These are phyloP conservation scores for Physaria fendleri DNA, from an alignment of 345 rosid genomes.

Conservation along the genomic window DNA sequence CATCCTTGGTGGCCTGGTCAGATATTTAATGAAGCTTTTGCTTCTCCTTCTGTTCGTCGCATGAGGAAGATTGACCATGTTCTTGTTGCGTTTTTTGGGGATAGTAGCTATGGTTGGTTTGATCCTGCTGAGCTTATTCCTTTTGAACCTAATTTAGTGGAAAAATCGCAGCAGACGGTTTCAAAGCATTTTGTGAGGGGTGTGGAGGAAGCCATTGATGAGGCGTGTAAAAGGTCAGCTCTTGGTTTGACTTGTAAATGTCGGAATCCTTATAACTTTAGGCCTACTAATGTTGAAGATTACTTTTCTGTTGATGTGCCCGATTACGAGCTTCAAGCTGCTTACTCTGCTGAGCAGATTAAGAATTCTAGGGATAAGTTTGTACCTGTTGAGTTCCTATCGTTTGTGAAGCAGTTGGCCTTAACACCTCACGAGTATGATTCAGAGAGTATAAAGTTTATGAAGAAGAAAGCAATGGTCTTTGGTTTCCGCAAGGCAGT, in stretches of 20 bases:
- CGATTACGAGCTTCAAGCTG: slow-evolving; percentile 67
- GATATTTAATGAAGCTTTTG: slow-evolving; percentile 88
- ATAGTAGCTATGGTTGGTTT: slow-evolving; percentile 98
- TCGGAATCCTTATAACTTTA: slow-evolving; percentile 65
- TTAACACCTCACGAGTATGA: slow-evolving; percentile 44
- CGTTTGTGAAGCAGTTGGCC: slow-evolving; percentile 66
- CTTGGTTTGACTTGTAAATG: slow-evolving; percentile 89
- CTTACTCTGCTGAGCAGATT: slow-evolving; percentile 71
- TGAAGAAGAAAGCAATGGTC: slow-evolving; percentile 59
- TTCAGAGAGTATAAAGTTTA: slow-evolving; percentile 37
- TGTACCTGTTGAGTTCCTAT: slow-evolving; percentile 46
- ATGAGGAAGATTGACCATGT: slow-evolving; percentile 79
- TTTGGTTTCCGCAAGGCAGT: slow-evolving; percentile 69
- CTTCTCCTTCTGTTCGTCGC: slow-evolving; percentile 69
- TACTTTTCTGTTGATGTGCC: slow-evolving; percentile 86
- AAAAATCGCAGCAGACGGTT: slow-evolving; percentile 63
- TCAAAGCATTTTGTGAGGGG: slow-evolving; percentile 72
- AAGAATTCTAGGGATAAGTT: slow-evolving; percentile 62
- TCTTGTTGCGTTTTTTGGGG: slow-evolving; percentile 93
- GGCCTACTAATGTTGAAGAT: slow-evolving; percentile 52
- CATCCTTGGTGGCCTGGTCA: slow-evolving; percentile 99
- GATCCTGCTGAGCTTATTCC: slow-evolving; percentile 97
- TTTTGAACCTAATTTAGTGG: slow-evolving; percentile 55
- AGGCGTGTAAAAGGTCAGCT: slow-evolving; percentile 67
- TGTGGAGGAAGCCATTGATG: slow-evolving; percentile 94